Percentiles rank a stretch among this genome's conserved stretches.
Evolutionary conservation across 305 asterid genomes (phyloP).

Genomic region (Solanum hybrid): DNA sequence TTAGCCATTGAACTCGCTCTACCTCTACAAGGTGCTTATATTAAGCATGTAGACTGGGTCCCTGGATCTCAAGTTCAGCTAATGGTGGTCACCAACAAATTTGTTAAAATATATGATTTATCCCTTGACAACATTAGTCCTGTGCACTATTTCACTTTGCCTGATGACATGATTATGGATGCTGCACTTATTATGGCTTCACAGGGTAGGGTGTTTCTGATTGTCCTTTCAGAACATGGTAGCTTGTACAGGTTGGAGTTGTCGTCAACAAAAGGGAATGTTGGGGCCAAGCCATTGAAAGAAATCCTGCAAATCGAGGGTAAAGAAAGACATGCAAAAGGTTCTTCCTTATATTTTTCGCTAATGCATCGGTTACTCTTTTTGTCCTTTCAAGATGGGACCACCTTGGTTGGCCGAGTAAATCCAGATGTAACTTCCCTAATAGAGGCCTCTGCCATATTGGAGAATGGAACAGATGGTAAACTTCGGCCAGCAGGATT

Average conservation of each 20-base stretch:
- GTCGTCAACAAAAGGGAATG: constrained; percentile 76
- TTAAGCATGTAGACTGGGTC: constrained; percentile 90
- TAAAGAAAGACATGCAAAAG: constrained; percentile 49
- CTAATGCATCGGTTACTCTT: constrained; percentile 77
- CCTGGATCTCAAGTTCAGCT: constrained; percentile 98
- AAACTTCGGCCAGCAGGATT: constrained; percentile 81
- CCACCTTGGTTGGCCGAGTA: constrained; percentile 72
- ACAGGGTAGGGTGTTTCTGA: constrained; percentile 65
- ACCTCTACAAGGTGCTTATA: constrained; percentile 97
- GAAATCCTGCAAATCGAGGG: constrained; percentile 69
- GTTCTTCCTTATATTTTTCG: constrained; percentile 73
- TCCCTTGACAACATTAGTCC: constrained; percentile 98
- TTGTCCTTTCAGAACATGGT: constrained; percentile 81
- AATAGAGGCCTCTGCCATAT: constrained; percentile 58
- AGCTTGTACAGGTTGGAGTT: constrained; percentile 82
- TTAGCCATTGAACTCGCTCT: constrained; percentile 94
- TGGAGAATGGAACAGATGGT: constrained; percentile 72
- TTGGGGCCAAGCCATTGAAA: constrained; percentile 78
- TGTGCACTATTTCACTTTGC: constrained; percentile 76
- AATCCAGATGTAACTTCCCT: constrained; percentile 70
- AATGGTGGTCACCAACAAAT: constrained; percentile 90
- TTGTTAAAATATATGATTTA: constrained; percentile 87
- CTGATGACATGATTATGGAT: constrained; percentile 73
- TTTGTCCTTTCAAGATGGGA: constrained; percentile 90
- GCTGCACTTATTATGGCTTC: constrained; percentile 78